Conservation (phyloP, 169 alveolate genomes). For the Cryptosporidium ubiquitum region DNA sequence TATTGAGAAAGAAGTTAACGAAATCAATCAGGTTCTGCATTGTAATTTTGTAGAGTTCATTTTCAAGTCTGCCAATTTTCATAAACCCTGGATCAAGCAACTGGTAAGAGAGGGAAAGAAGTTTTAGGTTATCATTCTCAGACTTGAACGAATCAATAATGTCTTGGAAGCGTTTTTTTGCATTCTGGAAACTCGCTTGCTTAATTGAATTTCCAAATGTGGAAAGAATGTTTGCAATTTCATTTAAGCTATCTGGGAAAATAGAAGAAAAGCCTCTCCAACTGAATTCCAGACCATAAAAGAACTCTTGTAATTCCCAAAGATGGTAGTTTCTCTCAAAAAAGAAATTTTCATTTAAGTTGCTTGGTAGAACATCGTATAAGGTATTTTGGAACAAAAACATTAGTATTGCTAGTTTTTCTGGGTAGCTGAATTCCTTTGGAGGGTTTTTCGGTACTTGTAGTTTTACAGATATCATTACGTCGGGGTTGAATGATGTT, state of each 20-base stretch:
- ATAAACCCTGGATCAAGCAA: constrained; percentile 56
- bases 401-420: background rate
- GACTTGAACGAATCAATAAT: background rate
- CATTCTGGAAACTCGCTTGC: background rate
- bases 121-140: constrained; percentile 17
- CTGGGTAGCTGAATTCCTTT: background rate
- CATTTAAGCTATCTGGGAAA: constrained; percentile 39
- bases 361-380: constrained; percentile 3
- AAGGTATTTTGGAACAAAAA: constrained; percentile 23
- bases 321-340: constrained; percentile 14
- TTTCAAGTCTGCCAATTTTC: background rate
- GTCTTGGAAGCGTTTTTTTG: background rate
- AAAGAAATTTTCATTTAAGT: background rate
- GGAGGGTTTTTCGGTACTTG: constrained; percentile 25
- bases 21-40: constrained; percentile 5
- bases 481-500: constrained; percentile 5
- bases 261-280: constrained; percentile 54
- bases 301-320: constrained; percentile 57
- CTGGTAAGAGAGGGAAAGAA: constrained; percentile 35
- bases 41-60: background rate
- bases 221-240: background rate
- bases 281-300: constrained; percentile 40
- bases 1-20: background rate
- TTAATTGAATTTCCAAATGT: background rate
- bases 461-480: background rate